Base-by-base conservation (phyloP, 202 grass and related monocot genomes). In the Schoenoplectus tabernaemontani region DNA sequence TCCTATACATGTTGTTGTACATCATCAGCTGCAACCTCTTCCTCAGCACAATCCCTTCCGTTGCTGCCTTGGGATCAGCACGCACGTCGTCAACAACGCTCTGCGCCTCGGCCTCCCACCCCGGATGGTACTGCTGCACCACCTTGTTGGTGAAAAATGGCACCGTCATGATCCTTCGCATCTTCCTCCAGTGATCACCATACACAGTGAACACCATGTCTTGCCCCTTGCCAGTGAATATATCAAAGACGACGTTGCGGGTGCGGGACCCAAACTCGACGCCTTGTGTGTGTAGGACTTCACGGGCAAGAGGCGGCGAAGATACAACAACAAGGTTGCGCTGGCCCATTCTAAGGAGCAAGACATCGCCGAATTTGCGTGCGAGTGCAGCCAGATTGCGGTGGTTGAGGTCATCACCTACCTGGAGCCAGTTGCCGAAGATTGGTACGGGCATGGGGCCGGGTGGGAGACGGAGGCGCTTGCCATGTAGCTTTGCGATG, bases 141-240 rank as follows among this genome's bases (percentile, higher is more conserved):
- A 92, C 94, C 87, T 93, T 97, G 87, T 77, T 88, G 54, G 94
- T 97, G 89, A 97, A 93, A 87, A 97, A 93, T 3, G 94, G 91
- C 50, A 89, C 91, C 0, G 89, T 97, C 94, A 97, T 92, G 87
- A 97, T 93, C 38, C 94, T 84, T 5, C 94, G 85, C 94, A 97
- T 97, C 87, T 90, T 97, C 77, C 91, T 91, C 94, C 94, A 97
- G 87, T 93, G 94, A 80, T 97, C 89, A 63, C 89, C 89, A 72
- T 97, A 97, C 78, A 90, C 91, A 32, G 94, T 97, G 89, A 97
- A 97, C 60, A 92, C 91, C 94, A 97, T 97, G 91, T 97, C 94
- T 82, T 92, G 91, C 0, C 94, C 94, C 13, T 90, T 60, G 0
- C 82, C 91, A 1, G 94, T 97, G 87, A 93, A 97, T 84, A 97